Conservation (phyloP, 1,284 basidiomycete species). For the Wallemia mellicola region DNA sequence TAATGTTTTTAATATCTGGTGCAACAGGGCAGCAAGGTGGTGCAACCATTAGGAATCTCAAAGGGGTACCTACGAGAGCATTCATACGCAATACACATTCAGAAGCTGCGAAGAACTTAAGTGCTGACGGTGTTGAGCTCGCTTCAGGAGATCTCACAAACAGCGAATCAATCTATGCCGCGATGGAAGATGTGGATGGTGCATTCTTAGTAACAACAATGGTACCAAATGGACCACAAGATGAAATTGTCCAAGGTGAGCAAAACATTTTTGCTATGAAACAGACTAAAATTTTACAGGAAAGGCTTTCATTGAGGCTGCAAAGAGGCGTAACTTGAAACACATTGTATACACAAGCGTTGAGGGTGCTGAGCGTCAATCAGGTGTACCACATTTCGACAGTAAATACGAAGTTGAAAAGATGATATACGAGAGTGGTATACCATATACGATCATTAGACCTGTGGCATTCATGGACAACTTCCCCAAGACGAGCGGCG, state of each 20-base stretch:
- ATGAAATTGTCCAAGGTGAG: neutral
- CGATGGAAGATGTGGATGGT: neutral
- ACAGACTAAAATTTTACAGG: neutral
- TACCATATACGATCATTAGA: neutral
- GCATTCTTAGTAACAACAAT: neutral
- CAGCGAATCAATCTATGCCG: neutral
- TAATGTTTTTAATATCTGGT: neutral
- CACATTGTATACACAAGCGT: neutral
- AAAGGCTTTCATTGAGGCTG: neutral
- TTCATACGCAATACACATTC: neutral
- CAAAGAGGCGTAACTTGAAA: neutral
- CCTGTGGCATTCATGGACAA: neutral
- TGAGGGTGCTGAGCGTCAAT: neutral
- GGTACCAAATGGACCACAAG: neutral
- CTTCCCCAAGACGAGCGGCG: neutral
- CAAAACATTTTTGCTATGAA: neutral
- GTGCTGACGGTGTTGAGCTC: neutral
- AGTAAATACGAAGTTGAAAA: neutral
- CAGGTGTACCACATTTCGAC: neutral
- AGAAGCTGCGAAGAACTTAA: neutral
- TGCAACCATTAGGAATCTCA: neutral
- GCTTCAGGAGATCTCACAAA: neutral
- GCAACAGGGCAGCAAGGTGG: neutral
- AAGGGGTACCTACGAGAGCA: neutral
- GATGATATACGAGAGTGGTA: neutral